Base-by-base conservation (phyloP, 2,329 filamentous ascomycete species). In the Penicillium corylophilum region DNA sequence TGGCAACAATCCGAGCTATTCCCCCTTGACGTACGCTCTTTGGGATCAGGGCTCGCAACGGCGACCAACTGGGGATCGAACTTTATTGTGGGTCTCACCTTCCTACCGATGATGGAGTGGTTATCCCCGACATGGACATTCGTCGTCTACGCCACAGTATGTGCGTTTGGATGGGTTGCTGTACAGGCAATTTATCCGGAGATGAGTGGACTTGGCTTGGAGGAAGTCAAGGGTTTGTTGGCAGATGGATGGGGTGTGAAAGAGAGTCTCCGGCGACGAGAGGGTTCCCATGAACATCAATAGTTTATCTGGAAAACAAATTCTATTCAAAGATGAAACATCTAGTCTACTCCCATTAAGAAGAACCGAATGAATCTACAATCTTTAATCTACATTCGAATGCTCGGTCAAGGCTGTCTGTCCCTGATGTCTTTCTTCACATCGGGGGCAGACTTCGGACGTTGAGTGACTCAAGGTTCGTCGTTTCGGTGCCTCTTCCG, bases 1-100 rank as follows among this genome's bases (percentile, higher is more conserved):
- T 97, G 93, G 93, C 93, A 96, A 80, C 92, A 96, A 74, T 90
- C 87, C 61, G 93, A 97, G 74, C 81, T 96, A 28, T 96, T 96
- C 66, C 88, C 91, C 1, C 68, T 82, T 16, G 74, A 77, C 16
- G 77, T 87, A 44, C 81, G 86, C 54, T 86, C 83, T 68, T 72
- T 85, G 16, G 82, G 83, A 28, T 85, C 83, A 1, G 78, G 79
- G 13, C 67, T 86, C 24, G 78, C 81, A 7, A 82, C 92, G 7
- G 87, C 86, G 5, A 95, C 89, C 6, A 96, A 88, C 65, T 97
- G 93, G 93, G 82, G 81, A 4, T 85, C 87, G 22, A 97, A 97
- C 68, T 94, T 95, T 53, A 70, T 94, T 16, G 80, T 96, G 1
- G 92, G 91, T 0, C 74, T 95, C 54, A 94, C 90, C 0, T 97